Evolutionary conservation across 306 rosid genomes (phyloP).

Genomic region (Lagenaria siceraria): DNA sequence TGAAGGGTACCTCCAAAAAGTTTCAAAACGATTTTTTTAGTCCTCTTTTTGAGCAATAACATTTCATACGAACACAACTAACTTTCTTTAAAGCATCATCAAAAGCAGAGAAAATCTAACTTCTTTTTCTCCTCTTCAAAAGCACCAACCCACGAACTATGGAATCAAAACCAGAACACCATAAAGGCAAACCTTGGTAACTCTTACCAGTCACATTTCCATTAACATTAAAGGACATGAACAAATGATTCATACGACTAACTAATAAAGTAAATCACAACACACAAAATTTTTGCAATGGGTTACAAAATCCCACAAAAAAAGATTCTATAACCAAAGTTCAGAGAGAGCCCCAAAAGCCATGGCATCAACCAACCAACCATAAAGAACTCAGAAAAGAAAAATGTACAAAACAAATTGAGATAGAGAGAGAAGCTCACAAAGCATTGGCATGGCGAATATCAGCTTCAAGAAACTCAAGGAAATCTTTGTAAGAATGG

Average conservation of each 20-base stretch:
- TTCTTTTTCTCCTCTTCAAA: neutral
- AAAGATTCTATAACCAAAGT: neutral
- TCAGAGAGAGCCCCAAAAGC: neutral
- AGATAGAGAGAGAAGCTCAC: slow-evolving; percentile 30
- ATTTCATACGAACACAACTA: neutral
- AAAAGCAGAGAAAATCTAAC: neutral
- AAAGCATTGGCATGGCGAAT: slow-evolving; percentile 62
- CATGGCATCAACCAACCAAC: neutral
- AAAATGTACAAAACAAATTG: neutral
- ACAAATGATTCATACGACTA: neutral
- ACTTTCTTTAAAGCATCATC: neutral
- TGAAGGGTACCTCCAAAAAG: neutral
- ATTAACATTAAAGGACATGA: neutral
- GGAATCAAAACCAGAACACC: neutral
- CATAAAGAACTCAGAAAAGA: neutral
- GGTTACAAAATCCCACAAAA: neutral
- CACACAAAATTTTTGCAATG: neutral
- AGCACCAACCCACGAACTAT: neutral
- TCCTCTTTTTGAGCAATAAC: neutral
- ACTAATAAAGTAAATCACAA: neutral
- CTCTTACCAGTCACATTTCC: neutral
- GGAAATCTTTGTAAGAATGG: slow-evolving; percentile 43
- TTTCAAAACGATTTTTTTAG: neutral
- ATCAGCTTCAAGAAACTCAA: slow-evolving; percentile 62
- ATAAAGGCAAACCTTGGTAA: neutral